Evolutionary conservation across 306 rosid species (phyloP), one percentile per base, ranked within the genome.

Genomic region (Corylus avellana): DNA sequence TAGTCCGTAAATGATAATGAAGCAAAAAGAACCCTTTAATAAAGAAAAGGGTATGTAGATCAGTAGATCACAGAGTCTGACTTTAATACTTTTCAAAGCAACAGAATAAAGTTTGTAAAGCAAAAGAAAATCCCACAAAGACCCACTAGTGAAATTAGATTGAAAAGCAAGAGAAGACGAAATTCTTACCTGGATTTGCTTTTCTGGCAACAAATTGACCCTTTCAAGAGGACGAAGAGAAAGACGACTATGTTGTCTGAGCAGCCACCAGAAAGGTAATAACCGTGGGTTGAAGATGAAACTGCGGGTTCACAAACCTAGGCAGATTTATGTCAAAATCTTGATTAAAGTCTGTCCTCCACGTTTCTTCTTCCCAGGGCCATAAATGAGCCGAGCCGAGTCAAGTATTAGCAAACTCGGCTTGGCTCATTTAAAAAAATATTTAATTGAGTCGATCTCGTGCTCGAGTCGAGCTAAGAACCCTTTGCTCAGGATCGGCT

Each of bases 151-250:
- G 22, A 18, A 12, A 42, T 3, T 14, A 27, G 54, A 42, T 54
- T 53, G 35, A 46, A 42, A 57, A 2, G 70, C 27, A 72, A 46
- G 42, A 18, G 74, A 10, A 53, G 47, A 63, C 2, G 71, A 75
- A 68, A 50, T 3, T 29, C 72, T 18, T 37, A 70, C 67, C 72
- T 56, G 16, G 46, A 56, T 22, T 9, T 54, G 18, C 17, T 18
- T 8, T 22, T 49, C 18, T 37, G 39, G 12, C 9, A 29, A 62
- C 9, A 61, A 29, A 13, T 8, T 62, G 14, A 12, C 57, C 27
- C 59, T 18, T 75, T 75, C 17, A 8, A 64, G 4, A 56, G 39
- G 70, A 66, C 42, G 75, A 73, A 55, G 58, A 67, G 48, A 35
- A 18, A 20, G 46, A 63, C 9, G 20, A 16, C 70, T 14, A 29